These are phyloP conservation scores for Pseudocohnilembus persalinus DNA, from an alignment of 169 alveolate genomes.

Conservation along the genomic window DNA sequence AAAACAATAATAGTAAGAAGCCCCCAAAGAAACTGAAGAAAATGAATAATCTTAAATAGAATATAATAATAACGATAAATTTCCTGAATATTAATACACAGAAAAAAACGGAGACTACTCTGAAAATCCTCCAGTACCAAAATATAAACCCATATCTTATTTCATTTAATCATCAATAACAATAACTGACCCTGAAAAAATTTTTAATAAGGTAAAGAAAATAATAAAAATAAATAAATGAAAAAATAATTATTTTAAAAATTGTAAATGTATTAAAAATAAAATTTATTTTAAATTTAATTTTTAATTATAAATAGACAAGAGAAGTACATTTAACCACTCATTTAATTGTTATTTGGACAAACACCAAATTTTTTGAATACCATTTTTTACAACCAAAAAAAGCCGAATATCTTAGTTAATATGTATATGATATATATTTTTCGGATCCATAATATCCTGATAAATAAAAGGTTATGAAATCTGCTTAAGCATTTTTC, in stretches of 20 bases:
- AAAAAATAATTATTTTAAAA: no score
- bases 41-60: neutral
- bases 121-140: slow-evolving; percentile 12
- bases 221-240: no score
- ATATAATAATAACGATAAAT: slow-evolving; percentile 5
- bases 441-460: neutral
- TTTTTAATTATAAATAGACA: neutral
- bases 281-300: slow-evolving; percentile 5
- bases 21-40: slow-evolving; percentile 1
- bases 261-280: neutral
- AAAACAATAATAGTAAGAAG: slow-evolving; percentile 23
- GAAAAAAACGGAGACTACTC: slow-evolving; percentile 14
- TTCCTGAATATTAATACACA: slow-evolving; percentile 22
- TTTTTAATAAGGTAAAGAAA: neutral
- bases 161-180: neutral
- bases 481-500: neutral
- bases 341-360: neutral
- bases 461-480: neutral
- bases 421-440: neutral
- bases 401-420: neutral
- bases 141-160: neutral
- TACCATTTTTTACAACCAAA: neutral
- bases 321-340: neutral
- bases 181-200: neutral
- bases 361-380: neutral